These are phyloP conservation scores for Myriosclerotinia duriaeana DNA, from an alignment of 2,329 filamentous ascomycete species.

Conservation along the genomic window DNA sequence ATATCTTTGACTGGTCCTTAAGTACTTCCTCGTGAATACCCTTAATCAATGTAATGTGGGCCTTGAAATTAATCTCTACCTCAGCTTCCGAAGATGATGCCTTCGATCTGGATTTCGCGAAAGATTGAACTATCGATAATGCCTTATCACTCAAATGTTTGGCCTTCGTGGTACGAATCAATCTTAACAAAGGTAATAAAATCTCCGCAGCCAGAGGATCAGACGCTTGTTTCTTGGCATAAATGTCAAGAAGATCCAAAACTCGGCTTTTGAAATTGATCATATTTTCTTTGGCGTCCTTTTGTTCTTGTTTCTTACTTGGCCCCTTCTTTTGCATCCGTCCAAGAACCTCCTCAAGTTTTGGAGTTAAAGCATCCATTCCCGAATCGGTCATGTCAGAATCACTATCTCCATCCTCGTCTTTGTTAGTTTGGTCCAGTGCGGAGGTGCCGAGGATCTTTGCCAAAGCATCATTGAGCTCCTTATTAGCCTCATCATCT, in stretches of 20 bases:
- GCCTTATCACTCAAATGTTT: slow-evolving; percentile 75
- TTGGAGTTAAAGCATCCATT: slow-evolving; percentile 85
- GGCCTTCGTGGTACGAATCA: slow-evolving; percentile 73
- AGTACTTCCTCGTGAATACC: slow-evolving; percentile 68
- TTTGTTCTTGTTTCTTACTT: slow-evolving; percentile 78
- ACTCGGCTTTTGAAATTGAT: slow-evolving; percentile 94
- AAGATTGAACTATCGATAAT: slow-evolving; percentile 68
- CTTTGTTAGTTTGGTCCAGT: slow-evolving; percentile 56
- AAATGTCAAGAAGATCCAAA: slow-evolving; percentile 82
- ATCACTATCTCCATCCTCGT: slow-evolving; percentile 59
- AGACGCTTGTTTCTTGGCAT: slow-evolving; percentile 73
- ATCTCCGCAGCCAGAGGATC: slow-evolving; percentile 67
- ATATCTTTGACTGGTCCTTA: slow-evolving; percentile 63
- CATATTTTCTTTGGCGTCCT: slow-evolving; percentile 84
- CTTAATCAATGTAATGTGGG: slow-evolving; percentile 53
- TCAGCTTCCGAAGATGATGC: slow-evolving; percentile 47
- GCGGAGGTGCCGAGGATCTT: slow-evolving; percentile 72
- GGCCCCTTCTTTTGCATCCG: slow-evolving; percentile 61
- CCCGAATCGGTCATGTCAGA: slow-evolving; percentile 93
- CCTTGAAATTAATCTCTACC: slow-evolving; percentile 47
- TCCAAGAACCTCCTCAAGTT: slow-evolving; percentile 82
- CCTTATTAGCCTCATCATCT: slow-evolving; percentile 44
- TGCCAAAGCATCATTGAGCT: slow-evolving; percentile 70
- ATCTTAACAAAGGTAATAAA: slow-evolving; percentile 71
- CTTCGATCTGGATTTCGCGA: slow-evolving; percentile 65